These are phyloP conservation scores for Rhodomyrtus psidioides DNA, from an alignment of 441 rosid genomes.

Conservation along the genomic window DNA sequence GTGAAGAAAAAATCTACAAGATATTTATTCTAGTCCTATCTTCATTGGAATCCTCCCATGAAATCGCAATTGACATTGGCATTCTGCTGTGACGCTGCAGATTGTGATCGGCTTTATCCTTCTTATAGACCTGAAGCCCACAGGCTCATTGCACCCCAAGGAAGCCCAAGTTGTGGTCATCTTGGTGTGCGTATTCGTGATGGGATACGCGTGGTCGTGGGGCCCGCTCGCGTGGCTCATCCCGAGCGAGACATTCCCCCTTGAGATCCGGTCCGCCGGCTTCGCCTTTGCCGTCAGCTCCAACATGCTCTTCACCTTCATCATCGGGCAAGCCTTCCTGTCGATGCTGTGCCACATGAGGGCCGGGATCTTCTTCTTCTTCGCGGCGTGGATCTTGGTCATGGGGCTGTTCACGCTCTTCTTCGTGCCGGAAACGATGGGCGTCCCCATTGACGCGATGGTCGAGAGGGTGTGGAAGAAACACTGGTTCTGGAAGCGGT, in stretches of 20 bases:
- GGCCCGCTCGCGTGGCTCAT: no score
- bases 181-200: constrained; percentile 50
- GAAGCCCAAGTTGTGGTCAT: constrained; percentile 28
- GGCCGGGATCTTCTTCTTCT: constrained; percentile 53
- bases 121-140: constrained; percentile 8
- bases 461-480: constrained; percentile 49
- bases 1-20: background rate
- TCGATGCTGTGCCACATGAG: constrained; percentile 54
- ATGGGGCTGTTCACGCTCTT: constrained; percentile 49
- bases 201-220: no score
- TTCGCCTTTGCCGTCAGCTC: constrained; percentile 50
- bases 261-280: constrained; percentile 61
- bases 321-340: constrained; percentile 62
- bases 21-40: no score
- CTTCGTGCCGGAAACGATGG: constrained; percentile 55
- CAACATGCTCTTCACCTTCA: constrained; percentile 66
- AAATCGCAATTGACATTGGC: no score
- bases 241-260: no score
- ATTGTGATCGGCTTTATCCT: constrained; percentile 20
- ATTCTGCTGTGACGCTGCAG: background rate
- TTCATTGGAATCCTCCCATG: no score
- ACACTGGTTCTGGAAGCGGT: constrained; percentile 51
- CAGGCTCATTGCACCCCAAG: constrained; percentile 12
- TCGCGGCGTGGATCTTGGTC: constrained; percentile 45
- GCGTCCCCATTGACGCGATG: constrained; percentile 52